Evolutionary conservation across 768 basidiomycete species (phyloP).

Genomic region (Mycena metata): DNA sequence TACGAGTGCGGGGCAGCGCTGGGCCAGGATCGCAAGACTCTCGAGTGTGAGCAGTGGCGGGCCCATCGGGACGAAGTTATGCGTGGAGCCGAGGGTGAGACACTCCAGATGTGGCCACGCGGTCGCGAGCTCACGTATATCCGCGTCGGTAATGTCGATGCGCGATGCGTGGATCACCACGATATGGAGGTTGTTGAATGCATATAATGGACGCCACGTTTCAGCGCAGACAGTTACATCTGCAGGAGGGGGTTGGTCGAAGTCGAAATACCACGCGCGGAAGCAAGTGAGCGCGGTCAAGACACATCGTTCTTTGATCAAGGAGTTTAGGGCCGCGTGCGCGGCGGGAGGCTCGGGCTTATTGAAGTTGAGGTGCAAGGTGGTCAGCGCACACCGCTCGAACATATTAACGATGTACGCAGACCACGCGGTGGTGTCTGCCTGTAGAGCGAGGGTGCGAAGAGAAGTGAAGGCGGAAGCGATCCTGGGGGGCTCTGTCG

Average conservation of each 20-base stretch:
- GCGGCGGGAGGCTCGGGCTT: neutral
- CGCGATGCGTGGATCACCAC: neutral
- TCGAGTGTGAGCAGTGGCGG: neutral
- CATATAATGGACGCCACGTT: neutral
- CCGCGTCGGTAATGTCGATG: neutral
- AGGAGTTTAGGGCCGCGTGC: neutral
- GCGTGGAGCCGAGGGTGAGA: neutral
- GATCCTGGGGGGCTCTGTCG: neutral
- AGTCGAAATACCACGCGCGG: neutral
- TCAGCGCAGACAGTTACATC: neutral
- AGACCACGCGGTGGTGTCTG: neutral
- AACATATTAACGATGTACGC: neutral
- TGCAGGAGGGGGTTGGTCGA: neutral
- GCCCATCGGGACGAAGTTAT: neutral
- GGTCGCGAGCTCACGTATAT: neutral
- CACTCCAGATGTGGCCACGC: neutral
- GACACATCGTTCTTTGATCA: neutral
- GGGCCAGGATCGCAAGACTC: neutral
- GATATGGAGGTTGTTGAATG: neutral
- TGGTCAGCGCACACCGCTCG: neutral
- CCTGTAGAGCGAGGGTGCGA: neutral
- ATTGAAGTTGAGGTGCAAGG: neutral
- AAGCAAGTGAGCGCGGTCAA: neutral
- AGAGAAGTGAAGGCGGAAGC: neutral
- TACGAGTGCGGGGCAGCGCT: neutral